A percentile compares a stretch with the other conserved stretches of the same genome.
These are phyloP conservation scores for Mortierella claussenii DNA, from an alignment of 192 early-diverging fungal genomes.

Conservation along the genomic window DNA sequence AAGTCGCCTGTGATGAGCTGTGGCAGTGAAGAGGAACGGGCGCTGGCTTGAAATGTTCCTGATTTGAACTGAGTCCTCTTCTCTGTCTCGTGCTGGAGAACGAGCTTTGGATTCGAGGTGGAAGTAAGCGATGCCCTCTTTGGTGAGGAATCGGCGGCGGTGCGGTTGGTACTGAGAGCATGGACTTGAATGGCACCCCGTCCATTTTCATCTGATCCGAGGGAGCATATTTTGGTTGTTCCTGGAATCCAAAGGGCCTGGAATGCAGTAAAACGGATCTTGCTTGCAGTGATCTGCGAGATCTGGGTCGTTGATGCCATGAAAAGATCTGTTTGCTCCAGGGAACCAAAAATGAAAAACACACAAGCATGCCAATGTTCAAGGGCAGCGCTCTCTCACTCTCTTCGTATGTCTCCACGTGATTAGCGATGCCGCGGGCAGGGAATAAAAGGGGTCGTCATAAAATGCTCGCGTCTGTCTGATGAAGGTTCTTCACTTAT, in stretches of 20 bases:
- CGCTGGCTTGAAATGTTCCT: conserved; percentile 20
- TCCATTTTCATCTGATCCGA: conserved; percentile 29
- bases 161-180: conserved; percentile 2
- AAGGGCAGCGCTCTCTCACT: too few relatives aligned
- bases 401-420: too few relatives aligned
- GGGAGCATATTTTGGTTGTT: conserved; percentile 27
- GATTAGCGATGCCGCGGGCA: too few relatives aligned
- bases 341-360: too few relatives aligned
- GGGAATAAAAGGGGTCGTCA: too few relatives aligned
- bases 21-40: conserved; percentile 16
- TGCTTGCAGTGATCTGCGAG: conserved; percentile 11
- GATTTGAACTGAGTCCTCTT: conserved; percentile 40
- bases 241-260: conserved; percentile 47
- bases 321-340: not conserved
- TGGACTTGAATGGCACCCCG: conserved; percentile 37
- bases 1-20: conserved; percentile 38
- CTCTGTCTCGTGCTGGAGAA: conserved; percentile 31
- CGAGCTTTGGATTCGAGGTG: conserved; percentile 1
- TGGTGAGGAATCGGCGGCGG: not conserved
- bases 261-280: conserved; percentile 28
- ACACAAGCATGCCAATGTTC: too few relatives aligned
- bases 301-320: not conserved
- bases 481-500: too few relatives aligned
- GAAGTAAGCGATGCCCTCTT: not conserved
- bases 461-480: too few relatives aligned